Base-by-base conservation (phyloP, 1,139 yeast species). In the Arxiozyma bovina region DNA sequence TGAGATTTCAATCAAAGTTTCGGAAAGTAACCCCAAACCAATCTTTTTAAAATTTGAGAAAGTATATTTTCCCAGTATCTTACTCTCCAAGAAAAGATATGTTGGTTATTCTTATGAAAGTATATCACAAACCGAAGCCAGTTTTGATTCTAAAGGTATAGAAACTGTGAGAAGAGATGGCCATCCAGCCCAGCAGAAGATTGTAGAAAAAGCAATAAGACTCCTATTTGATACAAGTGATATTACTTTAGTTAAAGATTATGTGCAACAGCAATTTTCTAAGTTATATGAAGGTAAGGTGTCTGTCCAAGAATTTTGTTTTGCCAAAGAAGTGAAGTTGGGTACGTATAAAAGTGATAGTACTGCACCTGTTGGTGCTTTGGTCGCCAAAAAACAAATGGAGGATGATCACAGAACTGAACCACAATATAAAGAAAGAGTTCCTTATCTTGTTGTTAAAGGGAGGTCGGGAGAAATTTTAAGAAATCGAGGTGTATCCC, bases 81-180 rank as follows among this genome's bases (percentile, higher is more conserved):
- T 93, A 50, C 73, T 90, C 47, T 86, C 95, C 30, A 93, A 93
- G 68, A 93, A 93, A 65, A 70, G 99, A 50, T 93, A 93, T 66
- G 96, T 90, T 23, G 99, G 99, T 0, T 82, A 82, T 65, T 77
- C 87, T 54, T 91, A 78, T 68, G 96, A 87, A 60, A 66, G 70
- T 41, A 77, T 74, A 45, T 71, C 70, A 20, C 91, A 87, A 61
- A 61, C 54, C 3, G 70, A 60, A 8, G 89, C 96, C 0, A 77
- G 71, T 38, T 91, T 93, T 68, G 98, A 93, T 72, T 97, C 99
- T 2, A 93, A 93, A 63, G 99, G 99, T 1, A 90, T 89, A 20
- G 99, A 93, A 68, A 93, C 98, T 0, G 87, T 93, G 0, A 70
- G 99, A 57, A 74, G 99, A 60, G 99, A 93, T 70, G 98, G 97